Conservation (phyloP, 768 basidiomycete species). For the Pilatotrama ljubarskyi region DNA sequence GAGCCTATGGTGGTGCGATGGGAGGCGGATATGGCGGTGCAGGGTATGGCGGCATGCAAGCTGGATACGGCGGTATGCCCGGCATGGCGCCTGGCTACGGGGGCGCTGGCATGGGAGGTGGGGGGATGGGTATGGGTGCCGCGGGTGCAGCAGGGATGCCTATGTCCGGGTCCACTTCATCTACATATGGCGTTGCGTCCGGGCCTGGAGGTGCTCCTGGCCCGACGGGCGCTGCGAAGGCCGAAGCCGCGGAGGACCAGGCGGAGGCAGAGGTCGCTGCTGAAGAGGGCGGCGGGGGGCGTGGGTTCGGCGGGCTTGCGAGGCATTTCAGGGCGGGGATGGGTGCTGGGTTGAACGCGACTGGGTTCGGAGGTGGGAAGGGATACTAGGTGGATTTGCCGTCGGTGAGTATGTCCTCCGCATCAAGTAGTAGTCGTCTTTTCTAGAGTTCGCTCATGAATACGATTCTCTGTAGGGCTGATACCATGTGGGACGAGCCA, state of each 20-base stretch:
- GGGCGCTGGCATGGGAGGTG: not conserved
- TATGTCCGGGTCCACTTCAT: not conserved
- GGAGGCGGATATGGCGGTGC: not conserved
- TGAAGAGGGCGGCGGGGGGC: not conserved
- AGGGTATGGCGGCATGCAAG: not conserved
- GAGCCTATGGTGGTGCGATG: not conserved
- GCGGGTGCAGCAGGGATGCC: too few species aligned
- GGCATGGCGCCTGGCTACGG: not conserved
- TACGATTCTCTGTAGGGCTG: too few species aligned
- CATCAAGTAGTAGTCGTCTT: not conserved
- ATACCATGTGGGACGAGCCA: too few species aligned
- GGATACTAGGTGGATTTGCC: not conserved
- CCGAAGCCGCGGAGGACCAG: constrained; percentile 4
- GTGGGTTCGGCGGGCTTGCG: not conserved
- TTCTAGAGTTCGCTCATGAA: not conserved
- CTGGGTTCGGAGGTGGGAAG: constrained; percentile 2
- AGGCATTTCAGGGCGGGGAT: not conserved
- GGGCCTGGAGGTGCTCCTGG: constrained; percentile 7
- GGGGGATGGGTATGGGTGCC: not conserved
- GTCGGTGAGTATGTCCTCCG: not conserved
- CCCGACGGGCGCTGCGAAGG: not conserved
- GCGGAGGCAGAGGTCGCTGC: not conserved
- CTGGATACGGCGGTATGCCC: constrained; percentile 3
- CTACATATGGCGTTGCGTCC: not conserved
- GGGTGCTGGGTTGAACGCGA: constrained; percentile 1